phyloP scores from a whole-genome alignment of 345 rosid genomes.

The Eutrema yunnanense region DNA sequence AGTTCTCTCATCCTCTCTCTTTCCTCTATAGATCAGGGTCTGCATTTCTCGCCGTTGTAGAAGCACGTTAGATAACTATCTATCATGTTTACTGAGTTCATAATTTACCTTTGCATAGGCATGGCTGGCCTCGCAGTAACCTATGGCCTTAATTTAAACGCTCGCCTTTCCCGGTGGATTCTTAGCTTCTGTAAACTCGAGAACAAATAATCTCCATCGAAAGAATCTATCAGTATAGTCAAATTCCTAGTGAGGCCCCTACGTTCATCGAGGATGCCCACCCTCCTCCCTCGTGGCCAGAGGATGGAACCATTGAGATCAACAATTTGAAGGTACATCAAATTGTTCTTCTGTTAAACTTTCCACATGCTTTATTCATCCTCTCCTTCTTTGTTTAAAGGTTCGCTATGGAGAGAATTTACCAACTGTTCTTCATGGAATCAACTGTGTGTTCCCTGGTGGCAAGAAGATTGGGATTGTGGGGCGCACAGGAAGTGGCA shows the following conservation, averaged over 20 bases:
- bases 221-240: not conserved
- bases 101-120: not conserved
- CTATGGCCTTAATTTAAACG: not conserved
- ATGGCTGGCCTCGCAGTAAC: not conserved
- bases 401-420: conserved; percentile 53
- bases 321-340: not conserved
- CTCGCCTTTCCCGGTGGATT: not conserved
- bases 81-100: not conserved
- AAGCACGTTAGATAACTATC: not conserved
- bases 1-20: not conserved
- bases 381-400: not conserved
- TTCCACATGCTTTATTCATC: not conserved
- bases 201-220: not conserved
- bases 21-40: not conserved
- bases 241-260: not conserved
- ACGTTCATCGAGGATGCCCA: not conserved
- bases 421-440: conserved; percentile 71
- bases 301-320: not conserved
- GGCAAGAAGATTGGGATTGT: conserved; percentile 72
- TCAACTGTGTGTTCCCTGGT: conserved; percentile 70
- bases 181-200: not conserved
- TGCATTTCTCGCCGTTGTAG: not conserved
- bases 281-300: not conserved
- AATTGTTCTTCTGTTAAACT: not conserved
- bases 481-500: conserved; percentile 41